Evolutionary conservation across 441 rosid species (phyloP).

Genomic region (Codiaeum variegatum): DNA sequence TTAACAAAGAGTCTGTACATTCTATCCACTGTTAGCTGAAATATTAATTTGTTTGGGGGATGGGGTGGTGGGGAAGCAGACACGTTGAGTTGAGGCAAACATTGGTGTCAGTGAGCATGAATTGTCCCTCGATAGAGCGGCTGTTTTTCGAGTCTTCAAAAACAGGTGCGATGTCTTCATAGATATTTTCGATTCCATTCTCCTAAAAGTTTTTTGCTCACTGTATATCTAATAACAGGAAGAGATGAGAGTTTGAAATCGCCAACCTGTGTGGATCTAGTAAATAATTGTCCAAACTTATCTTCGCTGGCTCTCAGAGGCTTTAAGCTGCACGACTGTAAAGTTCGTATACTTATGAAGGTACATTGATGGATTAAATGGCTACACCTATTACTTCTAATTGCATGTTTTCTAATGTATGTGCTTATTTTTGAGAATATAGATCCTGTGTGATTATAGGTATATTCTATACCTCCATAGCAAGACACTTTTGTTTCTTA

Average conservation of each 20-base stretch:
- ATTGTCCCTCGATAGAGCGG: conserved; percentile 68
- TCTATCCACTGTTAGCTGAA: not conserved
- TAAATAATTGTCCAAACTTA: conserved; percentile 60
- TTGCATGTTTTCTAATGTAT: not conserved
- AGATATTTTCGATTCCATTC: conserved; percentile 16
- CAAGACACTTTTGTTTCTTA: conserved; percentile 4
- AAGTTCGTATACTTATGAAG: conserved; percentile 58
- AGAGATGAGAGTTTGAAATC: conserved; percentile 61
- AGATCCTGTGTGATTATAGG: not conserved
- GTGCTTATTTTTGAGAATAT: not conserved
- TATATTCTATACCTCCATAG: not conserved
- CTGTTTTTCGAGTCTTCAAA: conserved; percentile 59
- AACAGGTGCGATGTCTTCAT: conserved; percentile 35
- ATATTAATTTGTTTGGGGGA: not conserved
- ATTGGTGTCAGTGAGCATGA: conserved; percentile 52
- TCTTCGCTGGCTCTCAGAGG: conserved; percentile 66
- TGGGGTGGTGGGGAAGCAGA: conserved; percentile 24
- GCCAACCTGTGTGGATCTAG: conserved; percentile 58
- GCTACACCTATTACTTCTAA: conserved; percentile 2
- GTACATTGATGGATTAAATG: conserved; percentile 25
- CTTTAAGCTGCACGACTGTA: conserved; percentile 64
- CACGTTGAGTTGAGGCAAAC: conserved; percentile 59
- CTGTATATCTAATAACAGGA: conserved; percentile 38
- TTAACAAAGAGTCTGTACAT: not conserved
- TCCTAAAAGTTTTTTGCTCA: conserved; percentile 19